Evolutionary conservation across 805 yeast species (phyloP).

Genomic region (Yamadazyma nakazawae): DNA sequence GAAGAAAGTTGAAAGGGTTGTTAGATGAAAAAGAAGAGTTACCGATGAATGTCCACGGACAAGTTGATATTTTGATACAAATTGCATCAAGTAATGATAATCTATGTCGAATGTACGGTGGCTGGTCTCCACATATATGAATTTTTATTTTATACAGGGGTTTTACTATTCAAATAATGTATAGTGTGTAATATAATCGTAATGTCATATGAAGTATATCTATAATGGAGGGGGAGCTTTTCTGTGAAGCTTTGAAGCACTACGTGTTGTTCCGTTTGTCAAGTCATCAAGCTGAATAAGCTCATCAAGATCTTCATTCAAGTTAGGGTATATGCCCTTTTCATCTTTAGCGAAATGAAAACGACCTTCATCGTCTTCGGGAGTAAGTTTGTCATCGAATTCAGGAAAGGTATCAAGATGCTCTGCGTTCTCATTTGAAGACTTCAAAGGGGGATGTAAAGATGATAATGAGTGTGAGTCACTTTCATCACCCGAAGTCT

Average conservation of each 20-base stretch:
- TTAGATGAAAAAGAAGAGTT: constrained; percentile 74
- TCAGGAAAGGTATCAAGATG: neutral
- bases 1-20: constrained; percentile 82
- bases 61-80: constrained; percentile 83
- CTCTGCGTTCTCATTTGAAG: neutral
- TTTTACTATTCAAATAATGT: neutral
- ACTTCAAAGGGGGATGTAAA: neutral
- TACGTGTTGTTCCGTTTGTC: neutral
- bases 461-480: constrained; percentile 2
- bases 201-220: neutral
- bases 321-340: neutral
- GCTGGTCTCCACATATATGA: constrained; percentile 62
- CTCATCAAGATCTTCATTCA: constrained; percentile 3
- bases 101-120: constrained; percentile 83
- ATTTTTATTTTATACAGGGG: neutral
- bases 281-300: constrained; percentile 4
- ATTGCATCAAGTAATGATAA: constrained; percentile 73
- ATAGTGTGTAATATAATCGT: neutral
- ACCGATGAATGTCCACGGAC: constrained; percentile 87
- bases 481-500: neutral
- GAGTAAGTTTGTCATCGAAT: neutral
- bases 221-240: constrained; percentile 18
- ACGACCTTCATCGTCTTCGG: neutral
- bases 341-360: neutral
- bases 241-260: constrained; percentile 11